Percentiles rank a stretch among this genome's conserved stretches.
Conservation (phyloP, 2,329 filamentous ascomycete species). For the Penicillium sp. region DNA sequence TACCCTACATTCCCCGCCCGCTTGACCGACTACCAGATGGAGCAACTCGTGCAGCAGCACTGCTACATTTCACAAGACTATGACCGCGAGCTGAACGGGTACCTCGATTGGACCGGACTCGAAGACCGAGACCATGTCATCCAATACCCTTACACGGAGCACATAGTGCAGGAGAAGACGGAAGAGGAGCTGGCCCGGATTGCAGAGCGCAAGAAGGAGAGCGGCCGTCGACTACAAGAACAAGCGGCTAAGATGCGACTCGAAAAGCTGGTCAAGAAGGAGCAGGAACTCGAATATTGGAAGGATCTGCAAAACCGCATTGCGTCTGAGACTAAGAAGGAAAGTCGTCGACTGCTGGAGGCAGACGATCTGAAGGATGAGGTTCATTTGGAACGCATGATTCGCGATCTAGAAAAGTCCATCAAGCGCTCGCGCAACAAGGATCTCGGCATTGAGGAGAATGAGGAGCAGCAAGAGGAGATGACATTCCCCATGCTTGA, state of each 20-base stretch:
- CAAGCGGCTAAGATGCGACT: constrained; percentile 97
- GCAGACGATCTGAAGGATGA: constrained; percentile 92
- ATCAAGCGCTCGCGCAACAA: constrained; percentile 90
- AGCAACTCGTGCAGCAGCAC: constrained; percentile 81
- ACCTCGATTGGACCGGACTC: constrained; percentile 86
- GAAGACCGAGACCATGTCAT: constrained; percentile 86
- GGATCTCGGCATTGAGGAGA: constrained; percentile 83
- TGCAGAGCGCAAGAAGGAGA: constrained; percentile 93
- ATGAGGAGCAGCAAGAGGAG: constrained; percentile 72
- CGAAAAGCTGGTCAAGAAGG: constrained; percentile 92
- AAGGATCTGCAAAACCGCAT: constrained; percentile 74
- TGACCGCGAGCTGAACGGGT: constrained; percentile 70
- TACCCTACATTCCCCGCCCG: constrained; percentile 88
- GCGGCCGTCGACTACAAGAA: constrained; percentile 84
- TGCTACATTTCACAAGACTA: constrained; percentile 87
- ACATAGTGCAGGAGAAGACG: constrained; percentile 84
- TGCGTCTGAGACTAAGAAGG: constrained; percentile 80
- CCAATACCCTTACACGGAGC: constrained; percentile 91
- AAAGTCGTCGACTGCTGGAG: constrained; percentile 79
- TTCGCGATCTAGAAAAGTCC: constrained; percentile 86
- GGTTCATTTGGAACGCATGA: constrained; percentile 73
- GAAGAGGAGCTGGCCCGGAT: constrained; percentile 88
- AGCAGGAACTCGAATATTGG: constrained; percentile 92
- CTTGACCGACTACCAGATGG: constrained; percentile 79
- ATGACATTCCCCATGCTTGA: constrained; percentile 85